Conservation (phyloP, 257 asterid genomes). For the Capsicum rhomboideum region DNA sequence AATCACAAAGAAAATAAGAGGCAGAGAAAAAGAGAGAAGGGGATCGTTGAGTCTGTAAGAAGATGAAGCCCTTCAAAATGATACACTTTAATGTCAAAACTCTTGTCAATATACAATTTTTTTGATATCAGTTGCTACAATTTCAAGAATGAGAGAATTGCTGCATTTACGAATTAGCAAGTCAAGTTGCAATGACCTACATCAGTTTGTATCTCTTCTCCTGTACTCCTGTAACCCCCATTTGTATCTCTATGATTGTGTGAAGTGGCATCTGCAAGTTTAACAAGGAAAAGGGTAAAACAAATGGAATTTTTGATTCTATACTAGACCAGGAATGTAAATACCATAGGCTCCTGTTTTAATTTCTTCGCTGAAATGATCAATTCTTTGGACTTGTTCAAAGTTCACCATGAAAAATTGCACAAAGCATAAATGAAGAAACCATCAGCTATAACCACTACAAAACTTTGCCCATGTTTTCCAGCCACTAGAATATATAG, state of each 20-base stretch:
- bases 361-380: neutral
- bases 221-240: conserved; percentile 99
- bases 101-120: neutral
- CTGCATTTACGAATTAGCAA: neutral
- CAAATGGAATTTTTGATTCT: neutral
- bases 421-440: neutral
- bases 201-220: conserved; percentile 96
- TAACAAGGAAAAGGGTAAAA: neutral
- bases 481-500: neutral
- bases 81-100: neutral
- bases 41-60: neutral
- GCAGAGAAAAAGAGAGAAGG: neutral
- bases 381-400: neutral
- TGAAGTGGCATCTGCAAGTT: conserved; percentile 82
- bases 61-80: neutral
- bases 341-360: neutral
- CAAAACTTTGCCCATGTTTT: neutral
- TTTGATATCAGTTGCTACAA: neutral
- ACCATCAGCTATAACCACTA: neutral
- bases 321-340: neutral
- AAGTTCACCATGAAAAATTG: neutral
- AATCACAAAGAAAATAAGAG: neutral
- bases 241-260: conserved; percentile 95
- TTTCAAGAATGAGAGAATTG: neutral
- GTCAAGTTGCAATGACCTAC: conserved; percentile 18